phyloP scores from a whole-genome alignment of 2,329 filamentous ascomycete species.

The Drechslerella stenobrocha region DNA sequence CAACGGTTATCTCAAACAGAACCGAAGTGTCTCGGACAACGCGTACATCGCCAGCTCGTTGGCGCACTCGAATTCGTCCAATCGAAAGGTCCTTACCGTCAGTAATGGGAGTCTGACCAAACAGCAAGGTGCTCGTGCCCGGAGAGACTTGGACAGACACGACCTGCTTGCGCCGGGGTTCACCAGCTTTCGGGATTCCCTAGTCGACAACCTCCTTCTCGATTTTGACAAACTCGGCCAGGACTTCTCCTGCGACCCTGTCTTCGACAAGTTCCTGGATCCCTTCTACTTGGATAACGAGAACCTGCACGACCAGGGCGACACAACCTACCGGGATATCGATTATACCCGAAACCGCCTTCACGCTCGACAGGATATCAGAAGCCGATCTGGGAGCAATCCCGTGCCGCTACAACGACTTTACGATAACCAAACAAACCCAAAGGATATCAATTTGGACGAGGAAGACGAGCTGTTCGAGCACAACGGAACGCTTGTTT shows the following conservation, averaged over 20 bases:
- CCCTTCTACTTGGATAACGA: conserved; percentile 57
- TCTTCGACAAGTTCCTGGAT: conserved; percentile 53
- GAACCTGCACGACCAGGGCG: conserved; percentile 55
- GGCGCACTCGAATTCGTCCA: conserved; percentile 11
- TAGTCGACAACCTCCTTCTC: conserved; percentile 93
- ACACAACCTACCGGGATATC: conserved; percentile 55
- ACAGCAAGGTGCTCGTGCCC: conserved; percentile 19
- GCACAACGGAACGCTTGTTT: conserved; percentile 51
- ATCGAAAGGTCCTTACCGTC: conserved; percentile 14
- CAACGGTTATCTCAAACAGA: conserved; percentile 32
- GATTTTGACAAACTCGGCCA: conserved; percentile 73
- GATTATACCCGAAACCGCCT: conserved; percentile 49
- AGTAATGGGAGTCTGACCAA: conserved; percentile 32
- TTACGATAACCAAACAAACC: conserved; percentile 25
- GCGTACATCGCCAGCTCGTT: conserved; percentile 22
- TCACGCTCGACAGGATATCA: conserved; percentile 50
- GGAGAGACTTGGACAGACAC: conserved; percentile 41
- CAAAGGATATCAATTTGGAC: conserved; percentile 24
- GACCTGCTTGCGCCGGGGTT: conserved; percentile 26
- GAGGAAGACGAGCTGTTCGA: conserved; percentile 52
- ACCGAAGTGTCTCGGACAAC: conserved; percentile 37
- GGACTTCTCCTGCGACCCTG: conserved; percentile 51
- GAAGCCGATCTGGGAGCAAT: conserved; percentile 51
- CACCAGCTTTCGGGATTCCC: conserved; percentile 68
- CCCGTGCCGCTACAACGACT: conserved; percentile 47